These are phyloP conservation scores for Margaritispora aquatica DNA, from an alignment of 495 filamentous ascomycete species.

Conservation along the genomic window DNA sequence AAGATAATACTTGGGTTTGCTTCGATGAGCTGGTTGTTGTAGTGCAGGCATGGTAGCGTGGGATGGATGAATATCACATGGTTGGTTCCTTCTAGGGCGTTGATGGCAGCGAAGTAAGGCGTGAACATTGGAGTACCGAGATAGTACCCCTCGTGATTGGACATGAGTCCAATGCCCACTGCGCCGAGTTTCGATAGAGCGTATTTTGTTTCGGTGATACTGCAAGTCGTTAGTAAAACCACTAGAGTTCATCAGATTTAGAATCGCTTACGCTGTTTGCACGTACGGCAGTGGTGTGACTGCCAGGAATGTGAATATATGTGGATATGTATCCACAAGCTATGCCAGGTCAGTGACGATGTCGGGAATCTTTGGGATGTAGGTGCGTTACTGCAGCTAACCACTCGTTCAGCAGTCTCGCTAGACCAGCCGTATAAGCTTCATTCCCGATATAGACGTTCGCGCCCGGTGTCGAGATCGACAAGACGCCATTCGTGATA, in stretches of 20 bases:
- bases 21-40: not conserved
- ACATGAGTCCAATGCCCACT: not conserved
- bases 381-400: not conserved
- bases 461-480: not conserved
- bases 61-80: constrained; percentile 2
- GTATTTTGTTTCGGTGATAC: not conserved
- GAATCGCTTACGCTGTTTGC: not conserved
- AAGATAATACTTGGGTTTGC: not conserved
- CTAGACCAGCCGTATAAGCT: not conserved
- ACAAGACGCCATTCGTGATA: not conserved
- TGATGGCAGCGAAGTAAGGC: not conserved
- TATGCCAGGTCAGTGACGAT: not conserved
- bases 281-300: not conserved
- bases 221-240: not conserved
- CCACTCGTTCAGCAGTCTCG: not conserved
- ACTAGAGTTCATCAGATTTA: not conserved
- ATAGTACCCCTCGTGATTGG: not conserved
- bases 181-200: not conserved
- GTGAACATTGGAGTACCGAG: not conserved
- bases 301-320: not conserved
- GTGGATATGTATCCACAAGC: not conserved
- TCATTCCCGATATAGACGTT: not conserved
- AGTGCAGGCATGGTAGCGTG: not conserved
- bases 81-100: not conserved
- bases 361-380: not conserved